Conservation (phyloP, 345 rosid genomes). For the Brassica incana region DNA sequence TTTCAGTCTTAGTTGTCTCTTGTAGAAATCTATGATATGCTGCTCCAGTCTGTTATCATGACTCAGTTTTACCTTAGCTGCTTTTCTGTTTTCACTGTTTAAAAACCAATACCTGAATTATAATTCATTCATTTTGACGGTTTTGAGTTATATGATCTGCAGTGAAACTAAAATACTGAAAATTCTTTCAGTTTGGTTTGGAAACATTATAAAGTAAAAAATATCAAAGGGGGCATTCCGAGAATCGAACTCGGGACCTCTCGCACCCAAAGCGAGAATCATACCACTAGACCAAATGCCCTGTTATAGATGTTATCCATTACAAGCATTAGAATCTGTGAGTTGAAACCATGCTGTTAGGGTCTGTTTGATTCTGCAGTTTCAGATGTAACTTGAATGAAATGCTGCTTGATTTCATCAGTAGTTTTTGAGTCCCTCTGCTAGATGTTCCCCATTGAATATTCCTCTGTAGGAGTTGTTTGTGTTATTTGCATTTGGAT, state of each 20-base stretch:
- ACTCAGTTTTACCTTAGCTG: no score
- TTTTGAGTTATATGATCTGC: no score
- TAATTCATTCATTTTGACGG: no score
- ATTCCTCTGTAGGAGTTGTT: neutral
- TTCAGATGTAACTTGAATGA: neutral
- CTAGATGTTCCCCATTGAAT: neutral
- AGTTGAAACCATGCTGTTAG: neutral
- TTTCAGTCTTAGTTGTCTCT: no score
- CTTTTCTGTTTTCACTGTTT: no score
- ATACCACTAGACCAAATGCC: slow-evolving; percentile 81
- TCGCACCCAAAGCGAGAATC: slow-evolving; percentile 91
- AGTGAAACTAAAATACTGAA: no score
- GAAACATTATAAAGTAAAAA: neutral
- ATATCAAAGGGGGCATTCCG: slow-evolving; percentile 33
- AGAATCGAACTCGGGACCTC: slow-evolving; percentile 62
- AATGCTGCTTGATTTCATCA: neutral
- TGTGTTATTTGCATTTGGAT: neutral
- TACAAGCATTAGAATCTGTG: neutral
- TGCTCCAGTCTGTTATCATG: no score
- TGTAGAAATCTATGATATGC: no score
- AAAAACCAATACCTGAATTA: no score
- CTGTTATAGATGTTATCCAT: neutral
- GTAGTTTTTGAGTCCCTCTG: neutral
- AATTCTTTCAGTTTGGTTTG: no score
- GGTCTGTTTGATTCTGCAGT: neutral